Evolutionary conservation across 2,329 filamentous ascomycete species (phyloP).

Genomic region (Coleophoma crateriformis): DNA sequence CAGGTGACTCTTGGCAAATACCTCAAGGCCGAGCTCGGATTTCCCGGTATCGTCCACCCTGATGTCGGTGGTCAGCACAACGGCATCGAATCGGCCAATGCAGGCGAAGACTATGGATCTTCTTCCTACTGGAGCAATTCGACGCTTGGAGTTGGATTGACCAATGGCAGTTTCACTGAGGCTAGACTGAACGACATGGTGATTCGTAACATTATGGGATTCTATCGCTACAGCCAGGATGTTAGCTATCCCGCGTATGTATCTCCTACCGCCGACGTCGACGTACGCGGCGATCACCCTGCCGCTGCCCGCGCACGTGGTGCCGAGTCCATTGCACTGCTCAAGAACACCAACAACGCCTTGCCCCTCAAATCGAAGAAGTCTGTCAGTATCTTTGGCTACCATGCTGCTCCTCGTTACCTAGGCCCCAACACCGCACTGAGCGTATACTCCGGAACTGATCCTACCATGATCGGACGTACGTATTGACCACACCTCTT

Average conservation of each 20-base stretch:
- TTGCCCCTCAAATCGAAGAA: constrained; percentile 58
- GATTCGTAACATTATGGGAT: neutral
- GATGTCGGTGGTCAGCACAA: constrained; percentile 5
- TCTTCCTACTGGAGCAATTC: constrained; percentile 3
- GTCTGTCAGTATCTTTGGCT: constrained; percentile 54
- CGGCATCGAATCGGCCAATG: constrained; percentile 6
- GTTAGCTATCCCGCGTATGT: neutral
- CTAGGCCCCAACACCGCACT: constrained; percentile 34
- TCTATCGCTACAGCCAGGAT: constrained; percentile 1
- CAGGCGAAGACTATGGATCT: constrained; percentile 6
- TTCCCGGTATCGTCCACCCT: constrained; percentile 5
- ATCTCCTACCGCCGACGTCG: constrained; percentile 44
- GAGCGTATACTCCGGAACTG: neutral
- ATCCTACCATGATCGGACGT: neutral
- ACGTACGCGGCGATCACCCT: constrained; percentile 62
- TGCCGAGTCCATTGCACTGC: constrained; percentile 60
- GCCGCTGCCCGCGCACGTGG: constrained; percentile 49
- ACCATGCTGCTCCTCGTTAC: constrained; percentile 61
- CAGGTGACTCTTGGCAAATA: constrained; percentile 5
- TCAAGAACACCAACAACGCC: constrained; percentile 64
- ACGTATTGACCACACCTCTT: neutral
- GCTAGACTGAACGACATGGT: neutral
- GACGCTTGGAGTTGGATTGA: constrained; percentile 6
- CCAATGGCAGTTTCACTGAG: constrained; percentile 8
- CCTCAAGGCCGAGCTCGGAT: constrained; percentile 5